Percentiles rank a stretch among this genome's conserved stretches.
Evolutionary conservation across 805 yeast genomes (phyloP).

Genomic region (Isabelozyma rhagii): DNA sequence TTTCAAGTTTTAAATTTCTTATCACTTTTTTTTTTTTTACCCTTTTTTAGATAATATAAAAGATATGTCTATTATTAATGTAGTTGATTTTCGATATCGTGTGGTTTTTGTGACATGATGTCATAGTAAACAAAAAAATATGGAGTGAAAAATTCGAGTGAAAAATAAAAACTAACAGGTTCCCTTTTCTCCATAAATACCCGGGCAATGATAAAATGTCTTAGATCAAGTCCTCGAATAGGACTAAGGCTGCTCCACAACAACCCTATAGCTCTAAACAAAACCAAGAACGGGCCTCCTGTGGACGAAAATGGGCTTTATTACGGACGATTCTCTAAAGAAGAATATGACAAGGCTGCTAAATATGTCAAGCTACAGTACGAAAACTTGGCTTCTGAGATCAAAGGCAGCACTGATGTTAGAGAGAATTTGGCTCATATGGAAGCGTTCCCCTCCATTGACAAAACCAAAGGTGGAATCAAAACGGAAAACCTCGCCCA

Average conservation of each 20-base stretch:
- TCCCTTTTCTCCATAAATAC: neutral
- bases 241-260: neutral
- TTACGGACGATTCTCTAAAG: conserved; percentile 33
- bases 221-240: neutral
- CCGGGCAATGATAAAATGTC: neutral
- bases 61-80: too few relatives aligned
- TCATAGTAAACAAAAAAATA: too few relatives aligned
- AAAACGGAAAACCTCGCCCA: conserved; percentile 25
- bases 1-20: neutral
- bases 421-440: conserved; percentile 35
- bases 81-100: too few relatives aligned
- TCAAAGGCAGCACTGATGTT: conserved; percentile 34
- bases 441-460: conserved; percentile 31
- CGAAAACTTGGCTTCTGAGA: conserved; percentile 26
- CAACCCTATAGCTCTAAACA: neutral
- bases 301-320: conserved; percentile 23
- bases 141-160: neutral
- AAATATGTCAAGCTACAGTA: conserved; percentile 29
- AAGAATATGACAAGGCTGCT: conserved; percentile 40
- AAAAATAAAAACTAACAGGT: neutral
- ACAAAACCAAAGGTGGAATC: conserved; percentile 6
- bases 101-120: neutral
- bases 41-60: neutral
- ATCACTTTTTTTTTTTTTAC: neutral
- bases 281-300: conserved; percentile 1